phyloP scores from a whole-genome alignment of 768 basidiomycete genomes.

The Termitomyces sp. region DNA sequence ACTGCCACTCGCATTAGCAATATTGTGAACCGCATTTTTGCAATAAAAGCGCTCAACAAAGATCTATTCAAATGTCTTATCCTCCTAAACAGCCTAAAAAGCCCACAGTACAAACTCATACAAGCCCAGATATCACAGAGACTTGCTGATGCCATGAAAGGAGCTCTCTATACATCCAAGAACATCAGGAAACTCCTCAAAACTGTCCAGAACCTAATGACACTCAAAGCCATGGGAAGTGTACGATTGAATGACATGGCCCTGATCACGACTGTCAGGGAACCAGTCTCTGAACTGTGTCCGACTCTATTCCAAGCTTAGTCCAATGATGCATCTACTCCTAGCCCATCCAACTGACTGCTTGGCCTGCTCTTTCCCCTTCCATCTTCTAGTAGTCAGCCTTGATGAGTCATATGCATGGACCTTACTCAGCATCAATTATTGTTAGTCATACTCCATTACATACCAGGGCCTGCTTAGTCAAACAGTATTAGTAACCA shows the following conservation, averaged over 20 bases:
- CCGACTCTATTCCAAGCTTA: too few relatives aligned
- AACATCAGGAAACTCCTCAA: background rate
- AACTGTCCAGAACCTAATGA: background rate
- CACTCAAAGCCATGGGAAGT: background rate
- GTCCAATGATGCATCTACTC: too few relatives aligned
- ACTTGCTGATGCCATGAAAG: background rate
- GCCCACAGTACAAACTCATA: background rate
- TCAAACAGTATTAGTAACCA: too few relatives aligned
- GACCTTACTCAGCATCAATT: too few relatives aligned
- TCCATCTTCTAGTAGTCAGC: too few relatives aligned
- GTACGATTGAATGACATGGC: background rate
- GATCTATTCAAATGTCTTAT: background rate
- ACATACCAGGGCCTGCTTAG: too few relatives aligned
- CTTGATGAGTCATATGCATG: too few relatives aligned
- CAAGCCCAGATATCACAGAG: background rate
- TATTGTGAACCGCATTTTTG: background rate
- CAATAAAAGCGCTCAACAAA: background rate
- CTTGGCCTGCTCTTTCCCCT: too few relatives aligned
- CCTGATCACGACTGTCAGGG: too few relatives aligned
- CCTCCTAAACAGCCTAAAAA: background rate
- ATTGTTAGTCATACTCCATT: too few relatives aligned
- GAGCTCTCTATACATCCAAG: background rate
- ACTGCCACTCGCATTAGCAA: background rate
- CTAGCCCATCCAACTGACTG: too few relatives aligned
- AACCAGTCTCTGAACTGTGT: too few relatives aligned